phyloP scores from a whole-genome alignment of 257 asterid species.

The Ilex aquifolium region DNA sequence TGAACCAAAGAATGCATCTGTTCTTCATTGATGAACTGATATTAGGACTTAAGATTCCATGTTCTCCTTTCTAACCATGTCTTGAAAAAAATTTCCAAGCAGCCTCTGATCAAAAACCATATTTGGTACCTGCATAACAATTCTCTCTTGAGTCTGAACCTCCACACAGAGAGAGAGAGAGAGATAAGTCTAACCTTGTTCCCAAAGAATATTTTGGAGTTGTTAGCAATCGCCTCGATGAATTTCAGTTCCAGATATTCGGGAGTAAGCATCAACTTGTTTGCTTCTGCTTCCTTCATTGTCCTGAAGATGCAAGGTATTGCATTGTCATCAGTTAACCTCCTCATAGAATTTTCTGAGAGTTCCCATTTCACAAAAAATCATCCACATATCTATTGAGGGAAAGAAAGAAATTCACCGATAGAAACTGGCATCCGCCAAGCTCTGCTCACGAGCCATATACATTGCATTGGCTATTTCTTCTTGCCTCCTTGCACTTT shows the following conservation, averaged over 20 bases:
- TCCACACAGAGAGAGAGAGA: neutral
- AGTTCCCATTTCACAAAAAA: neutral
- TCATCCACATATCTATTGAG: neutral
- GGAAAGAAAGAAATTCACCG: conserved; percentile 38
- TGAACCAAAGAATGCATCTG: no score
- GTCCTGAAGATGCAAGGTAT: conserved; percentile 35
- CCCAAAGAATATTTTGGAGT: conserved; percentile 89
- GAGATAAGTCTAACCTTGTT: conserved; percentile 53
- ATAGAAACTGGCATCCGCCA: conserved; percentile 89
- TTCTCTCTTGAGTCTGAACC: conserved; percentile 14
- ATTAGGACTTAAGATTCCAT: conserved; percentile 18
- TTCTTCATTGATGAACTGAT: no score
- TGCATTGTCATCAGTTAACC: conserved; percentile 6
- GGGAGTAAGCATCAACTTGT: conserved; percentile 85
- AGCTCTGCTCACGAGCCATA: conserved; percentile 88
- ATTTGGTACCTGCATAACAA: conserved; percentile 59
- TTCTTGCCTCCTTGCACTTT: conserved; percentile 82
- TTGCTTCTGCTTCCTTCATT: conserved; percentile 87
- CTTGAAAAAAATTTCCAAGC: conserved; percentile 67
- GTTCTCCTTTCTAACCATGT: conserved; percentile 20
- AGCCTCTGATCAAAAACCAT: conserved; percentile 85
- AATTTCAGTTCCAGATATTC: conserved; percentile 77
- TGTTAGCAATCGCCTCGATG: conserved; percentile 86
- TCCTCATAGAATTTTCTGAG: conserved; percentile 1
- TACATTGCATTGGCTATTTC: conserved; percentile 88